Evolutionary conservation across 2,329 filamentous ascomycete genomes (phyloP).

Genomic region (Calonectria pseudoturangicola): DNA sequence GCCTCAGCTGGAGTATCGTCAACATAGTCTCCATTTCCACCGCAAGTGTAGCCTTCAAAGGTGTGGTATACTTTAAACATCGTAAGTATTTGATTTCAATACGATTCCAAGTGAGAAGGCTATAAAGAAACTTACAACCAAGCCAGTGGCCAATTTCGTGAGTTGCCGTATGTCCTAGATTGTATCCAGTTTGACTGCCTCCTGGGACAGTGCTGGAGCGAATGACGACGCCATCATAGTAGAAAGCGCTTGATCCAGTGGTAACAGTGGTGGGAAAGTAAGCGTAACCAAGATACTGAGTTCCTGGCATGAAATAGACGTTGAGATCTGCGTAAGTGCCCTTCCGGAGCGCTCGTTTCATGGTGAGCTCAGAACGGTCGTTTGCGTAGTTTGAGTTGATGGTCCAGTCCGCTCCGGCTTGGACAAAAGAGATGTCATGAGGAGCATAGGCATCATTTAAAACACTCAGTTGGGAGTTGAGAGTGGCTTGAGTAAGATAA

Average conservation of each 20-base stretch:
- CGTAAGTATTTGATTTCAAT: neutral
- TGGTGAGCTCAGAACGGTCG: conserved; percentile 62
- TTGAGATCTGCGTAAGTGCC: conserved; percentile 64
- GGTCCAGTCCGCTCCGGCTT: conserved; percentile 65
- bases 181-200: conserved; percentile 58
- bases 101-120: neutral
- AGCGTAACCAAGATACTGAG: conserved; percentile 63
- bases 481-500: conserved; percentile 45
- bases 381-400: conserved; percentile 68
- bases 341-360: conserved; percentile 68
- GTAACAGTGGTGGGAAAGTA: conserved; percentile 62
- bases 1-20: conserved; percentile 63
- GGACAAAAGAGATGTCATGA: conserved; percentile 66
- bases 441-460: conserved; percentile 67
- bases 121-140: conserved; percentile 49
- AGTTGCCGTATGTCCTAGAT: conserved; percentile 55
- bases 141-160: conserved; percentile 66
- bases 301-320: conserved; percentile 58
- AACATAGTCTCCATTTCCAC: conserved; percentile 61
- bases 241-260: conserved; percentile 51
- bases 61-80: conserved; percentile 60
- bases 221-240: conserved; percentile 64
- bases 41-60: conserved; percentile 60
- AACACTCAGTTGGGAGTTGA: conserved; percentile 62
- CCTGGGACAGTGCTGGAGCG: conserved; percentile 62